Conservation (phyloP, 257 asterid genomes). For the Anisodus tanguticus region DNA sequence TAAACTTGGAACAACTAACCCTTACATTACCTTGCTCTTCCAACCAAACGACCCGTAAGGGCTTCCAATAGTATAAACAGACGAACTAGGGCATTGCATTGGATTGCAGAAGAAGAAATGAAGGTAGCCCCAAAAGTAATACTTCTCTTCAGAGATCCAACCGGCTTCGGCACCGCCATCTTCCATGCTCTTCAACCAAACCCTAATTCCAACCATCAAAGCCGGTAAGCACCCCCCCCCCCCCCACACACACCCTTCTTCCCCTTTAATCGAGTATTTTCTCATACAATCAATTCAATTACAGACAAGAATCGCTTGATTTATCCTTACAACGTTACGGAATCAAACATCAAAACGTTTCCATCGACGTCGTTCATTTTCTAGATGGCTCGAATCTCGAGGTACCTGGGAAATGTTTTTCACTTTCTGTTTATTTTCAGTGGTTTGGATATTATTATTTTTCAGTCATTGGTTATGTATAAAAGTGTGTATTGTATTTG, state of each 20-base stretch:
- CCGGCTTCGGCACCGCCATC: slow-evolving; percentile 57
- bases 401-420: slow-evolving; percentile 43
- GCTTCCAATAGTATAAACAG: too few species aligned
- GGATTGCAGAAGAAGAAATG: slow-evolving; percentile 40
- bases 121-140: slow-evolving; percentile 64
- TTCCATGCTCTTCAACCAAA: slow-evolving; percentile 57
- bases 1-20: too few species aligned
- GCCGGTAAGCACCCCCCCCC: slow-evolving; percentile 43
- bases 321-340: slow-evolving; percentile 69
- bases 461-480: background rate
- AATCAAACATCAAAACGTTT: slow-evolving; percentile 58
- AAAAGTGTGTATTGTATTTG: background rate
- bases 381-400: slow-evolving; percentile 51
- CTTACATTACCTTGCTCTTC: too few species aligned
- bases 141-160: slow-evolving; percentile 64
- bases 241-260: background rate
- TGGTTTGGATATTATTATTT: background rate
- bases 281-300: slow-evolving; percentile 14
- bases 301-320: slow-evolving; percentile 67
- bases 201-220: slow-evolving; percentile 47
- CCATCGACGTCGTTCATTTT: slow-evolving; percentile 61
- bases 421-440: background rate
- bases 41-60: too few species aligned
- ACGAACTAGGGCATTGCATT: slow-evolving; percentile 1
- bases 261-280: background rate